Evolutionary conservation across 2,329 filamentous ascomycete genomes (phyloP), one percentile per base, ranked within the genome.

Genomic region (Chaetomium sp.): DNA sequence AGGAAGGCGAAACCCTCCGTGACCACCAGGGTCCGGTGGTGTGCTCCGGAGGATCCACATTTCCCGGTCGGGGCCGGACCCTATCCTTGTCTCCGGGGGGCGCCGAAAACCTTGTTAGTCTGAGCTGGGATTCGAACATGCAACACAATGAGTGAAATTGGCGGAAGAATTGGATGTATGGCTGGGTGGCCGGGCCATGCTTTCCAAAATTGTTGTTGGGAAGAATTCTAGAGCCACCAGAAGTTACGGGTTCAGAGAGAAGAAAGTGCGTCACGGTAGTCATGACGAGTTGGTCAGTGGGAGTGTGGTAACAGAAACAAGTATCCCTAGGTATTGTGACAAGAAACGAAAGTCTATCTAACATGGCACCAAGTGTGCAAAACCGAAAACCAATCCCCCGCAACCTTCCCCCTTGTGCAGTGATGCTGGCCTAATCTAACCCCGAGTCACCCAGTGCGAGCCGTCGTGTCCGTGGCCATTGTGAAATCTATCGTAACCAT

Each of bases 101-200:
- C 56, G 25, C 56, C 31, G 31, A 33, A 35, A 59, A 60, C 47
- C 47, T 53, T 60, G 57, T 60, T 60, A 31, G 47, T n/a, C 29
- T 45, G n/a, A 12, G 25, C 16, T 12, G 16, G 29, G 57, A 60
- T 60, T 33, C 47, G 27, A 42, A n/a, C 57, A 60, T 53, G 57
- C 47, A 53, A 27, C 31, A 21, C 1, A 42, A 29, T 49, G 57
- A n/a, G 57, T 47, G 57, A 60, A 29, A 21, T 49, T 49, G 57
- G 10, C 21, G 31, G 47, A 31, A 53, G 13, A 33, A 53, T 42
- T 4, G 27, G 8, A 38, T 19, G n/a, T 16, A 35, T 8, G n/a
- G 29, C n/a, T 27, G 29, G 27, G 27, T 29, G 6, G 27, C 3
- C 27, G 27, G 27, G 25, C 1, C 29, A 38, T 35, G 10, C 21